phyloP scores from a whole-genome alignment of 176 grass and related monocot genomes.

The Puccinellia tenuiflora region DNA sequence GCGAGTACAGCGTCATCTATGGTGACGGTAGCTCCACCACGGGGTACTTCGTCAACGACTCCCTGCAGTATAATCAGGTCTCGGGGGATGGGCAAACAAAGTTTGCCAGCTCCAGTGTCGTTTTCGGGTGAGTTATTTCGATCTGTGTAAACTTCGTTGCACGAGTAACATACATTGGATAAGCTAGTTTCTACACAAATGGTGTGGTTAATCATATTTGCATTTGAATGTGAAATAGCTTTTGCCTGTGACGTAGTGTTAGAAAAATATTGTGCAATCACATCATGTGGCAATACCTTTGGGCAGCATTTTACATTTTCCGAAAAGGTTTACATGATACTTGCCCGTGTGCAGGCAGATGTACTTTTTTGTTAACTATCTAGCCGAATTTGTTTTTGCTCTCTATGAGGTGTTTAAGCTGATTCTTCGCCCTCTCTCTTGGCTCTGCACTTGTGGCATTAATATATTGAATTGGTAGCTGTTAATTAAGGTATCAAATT shows the following conservation, averaged over 20 bases:
- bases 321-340: neutral
- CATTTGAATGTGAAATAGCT: neutral
- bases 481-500: slow-evolving; percentile 18
- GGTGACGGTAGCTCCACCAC: slow-evolving; percentile 86
- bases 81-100: slow-evolving; percentile 55
- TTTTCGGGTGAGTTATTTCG: slow-evolving; percentile 59
- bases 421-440: neutral
- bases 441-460: neutral
- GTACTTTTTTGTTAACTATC: neutral
- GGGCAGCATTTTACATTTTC: neutral
- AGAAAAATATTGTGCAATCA: neutral
- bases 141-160: too few species aligned
- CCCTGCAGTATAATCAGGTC: slow-evolving; percentile 69
- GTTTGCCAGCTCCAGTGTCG: slow-evolving; percentile 47
- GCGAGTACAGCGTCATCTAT: slow-evolving; percentile 72
- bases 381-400: slow-evolving; percentile 4
- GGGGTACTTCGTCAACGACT: slow-evolving; percentile 64
- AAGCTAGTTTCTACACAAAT: neutral
- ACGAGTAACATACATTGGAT: neutral
- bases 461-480: slow-evolving; percentile 5
- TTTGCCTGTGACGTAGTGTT: neutral
- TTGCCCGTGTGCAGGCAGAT: neutral
- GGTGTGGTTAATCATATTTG: neutral
- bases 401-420: neutral
- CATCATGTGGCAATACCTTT: neutral